These are phyloP conservation scores for Ensete ventricosum DNA, from an alignment of 176 grass and related monocot species.

Conservation along the genomic window DNA sequence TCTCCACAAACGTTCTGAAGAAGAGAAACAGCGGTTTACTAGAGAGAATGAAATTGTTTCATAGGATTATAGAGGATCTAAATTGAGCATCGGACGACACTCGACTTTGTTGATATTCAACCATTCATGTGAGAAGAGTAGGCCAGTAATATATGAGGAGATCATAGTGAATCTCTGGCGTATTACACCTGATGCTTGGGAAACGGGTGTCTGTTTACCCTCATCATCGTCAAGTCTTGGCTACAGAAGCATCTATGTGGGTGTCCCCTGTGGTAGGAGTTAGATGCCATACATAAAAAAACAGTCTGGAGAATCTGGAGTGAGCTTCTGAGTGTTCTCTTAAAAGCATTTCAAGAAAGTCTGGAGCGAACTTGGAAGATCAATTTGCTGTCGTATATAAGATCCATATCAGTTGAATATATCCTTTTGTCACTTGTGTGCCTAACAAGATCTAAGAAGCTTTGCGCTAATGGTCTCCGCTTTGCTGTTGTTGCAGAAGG, in stretches of 20 bases:
- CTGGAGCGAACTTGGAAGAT: neutral
- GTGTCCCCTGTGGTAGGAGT: neutral
- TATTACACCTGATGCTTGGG: neutral
- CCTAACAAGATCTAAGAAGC: neutral
- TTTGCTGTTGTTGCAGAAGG: no score
- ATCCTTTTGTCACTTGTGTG: neutral
- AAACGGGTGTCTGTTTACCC: neutral
- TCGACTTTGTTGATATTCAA: neutral
- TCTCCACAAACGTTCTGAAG: slow-evolving; percentile 39
- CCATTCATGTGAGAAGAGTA: neutral
- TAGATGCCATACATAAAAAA: neutral
- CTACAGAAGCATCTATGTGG: neutral
- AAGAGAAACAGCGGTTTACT: slow-evolving; percentile 42
- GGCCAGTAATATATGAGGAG: neutral
- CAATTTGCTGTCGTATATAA: neutral
- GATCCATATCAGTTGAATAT: neutral
- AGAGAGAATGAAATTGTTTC: slow-evolving; percentile 7
- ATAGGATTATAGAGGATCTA: no score
- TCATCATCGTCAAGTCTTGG: neutral
- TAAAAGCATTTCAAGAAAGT: neutral
- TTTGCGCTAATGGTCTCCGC: neutral
- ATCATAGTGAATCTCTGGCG: neutral
- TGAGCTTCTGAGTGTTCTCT: neutral
- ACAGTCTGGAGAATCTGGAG: neutral
- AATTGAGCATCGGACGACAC: neutral